A percentile compares a stretch with the other conserved stretches of the same genome.
phyloP scores from a whole-genome alignment of 2,329 filamentous ascomycete species.

The Exutisphaerella laricina region DNA sequence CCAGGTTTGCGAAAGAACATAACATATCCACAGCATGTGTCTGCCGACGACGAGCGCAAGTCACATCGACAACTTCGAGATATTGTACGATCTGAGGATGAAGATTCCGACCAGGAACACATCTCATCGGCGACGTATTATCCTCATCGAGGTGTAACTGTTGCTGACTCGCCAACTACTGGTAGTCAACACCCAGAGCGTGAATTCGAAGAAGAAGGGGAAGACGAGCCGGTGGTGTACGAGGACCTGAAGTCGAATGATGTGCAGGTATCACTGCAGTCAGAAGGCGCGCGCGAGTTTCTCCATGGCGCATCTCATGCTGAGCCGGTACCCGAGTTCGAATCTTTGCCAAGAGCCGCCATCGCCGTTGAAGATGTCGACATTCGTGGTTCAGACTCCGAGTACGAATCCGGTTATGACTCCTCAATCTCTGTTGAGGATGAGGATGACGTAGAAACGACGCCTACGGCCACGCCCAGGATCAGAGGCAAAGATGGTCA shows the following conservation, averaged over 20 bases:
- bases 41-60: slow-evolving; percentile 18
- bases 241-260: slow-evolving; percentile 35
- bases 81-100: slow-evolving; percentile 41
- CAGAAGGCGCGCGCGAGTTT: slow-evolving; percentile 55
- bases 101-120: slow-evolving; percentile 73
- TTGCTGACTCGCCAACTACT: slow-evolving; percentile 35
- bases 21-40: slow-evolving; percentile 35
- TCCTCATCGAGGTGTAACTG: slow-evolving; percentile 59
- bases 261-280: slow-evolving; percentile 58
- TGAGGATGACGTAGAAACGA: slow-evolving; percentile 30
- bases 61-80: slow-evolving; percentile 13
- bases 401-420: slow-evolving; percentile 42
- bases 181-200: slow-evolving; percentile 25
- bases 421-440: slow-evolving; percentile 52
- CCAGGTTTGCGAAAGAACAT: slow-evolving; percentile 39
- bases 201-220: slow-evolving; percentile 15
- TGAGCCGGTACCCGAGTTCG: slow-evolving; percentile 12
- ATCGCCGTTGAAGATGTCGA: slow-evolving; percentile 16
- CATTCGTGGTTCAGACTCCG: slow-evolving; percentile 34
- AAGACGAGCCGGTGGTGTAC: slow-evolving; percentile 2
- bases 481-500: slow-evolving; percentile 26
- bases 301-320: slow-evolving; percentile 50
- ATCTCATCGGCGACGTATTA: slow-evolving; percentile 82
- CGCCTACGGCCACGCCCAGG: slow-evolving; percentile 30
- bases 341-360: slow-evolving; percentile 17